phyloP scores from a whole-genome alignment of 495 filamentous ascomycete species.

The Penicillium angulare region DNA sequence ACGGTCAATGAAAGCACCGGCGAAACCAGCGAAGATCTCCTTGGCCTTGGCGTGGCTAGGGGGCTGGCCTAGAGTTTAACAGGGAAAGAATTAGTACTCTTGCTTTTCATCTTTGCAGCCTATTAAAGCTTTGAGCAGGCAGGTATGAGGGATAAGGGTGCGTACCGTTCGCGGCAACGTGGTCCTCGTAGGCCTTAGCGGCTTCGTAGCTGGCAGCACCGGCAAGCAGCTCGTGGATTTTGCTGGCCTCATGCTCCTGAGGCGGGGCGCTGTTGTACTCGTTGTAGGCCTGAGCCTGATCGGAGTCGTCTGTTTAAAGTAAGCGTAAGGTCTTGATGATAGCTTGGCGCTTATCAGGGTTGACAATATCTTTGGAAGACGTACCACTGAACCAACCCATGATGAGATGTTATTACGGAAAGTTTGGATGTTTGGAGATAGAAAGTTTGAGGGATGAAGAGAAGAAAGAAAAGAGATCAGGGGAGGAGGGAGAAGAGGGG shows the following conservation, averaged over 20 bases:
- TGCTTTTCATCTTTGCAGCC: neutral
- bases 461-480: neutral
- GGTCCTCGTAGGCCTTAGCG: constrained; percentile 70
- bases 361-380: neutral
- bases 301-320: neutral
- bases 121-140: too few relatives aligned
- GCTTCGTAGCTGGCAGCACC: constrained; percentile 72
- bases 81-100: too few relatives aligned
- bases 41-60: constrained; percentile 67
- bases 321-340: neutral
- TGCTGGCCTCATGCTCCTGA: constrained; percentile 49
- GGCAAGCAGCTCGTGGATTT: constrained; percentile 67
- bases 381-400: constrained; percentile 2
- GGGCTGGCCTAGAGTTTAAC: constrained; percentile 63
- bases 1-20: constrained; percentile 70
- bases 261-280: neutral
- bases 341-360: too few relatives aligned
- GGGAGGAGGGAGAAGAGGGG: constrained; percentile 1
- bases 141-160: neutral
- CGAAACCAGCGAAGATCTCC: constrained; percentile 66
- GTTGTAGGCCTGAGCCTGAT: neutral
- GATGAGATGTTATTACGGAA: neutral
- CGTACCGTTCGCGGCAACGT: constrained; percentile 61
- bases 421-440: neutral
- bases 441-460: neutral